phyloP scores from a whole-genome alignment of 805 yeast species.

The Saccharomyces mikatae region DNA sequence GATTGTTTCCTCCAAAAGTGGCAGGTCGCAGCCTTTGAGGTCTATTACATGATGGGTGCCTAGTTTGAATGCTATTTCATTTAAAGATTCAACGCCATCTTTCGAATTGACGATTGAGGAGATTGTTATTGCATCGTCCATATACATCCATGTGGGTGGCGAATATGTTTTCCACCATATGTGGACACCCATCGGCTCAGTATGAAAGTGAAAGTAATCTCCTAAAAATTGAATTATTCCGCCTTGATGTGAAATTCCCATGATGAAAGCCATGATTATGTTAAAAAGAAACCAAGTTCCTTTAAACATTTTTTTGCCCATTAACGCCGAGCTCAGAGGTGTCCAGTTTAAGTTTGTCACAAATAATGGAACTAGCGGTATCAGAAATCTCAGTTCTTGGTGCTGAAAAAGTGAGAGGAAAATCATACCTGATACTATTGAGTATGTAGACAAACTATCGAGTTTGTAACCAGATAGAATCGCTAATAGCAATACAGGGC shows the following conservation, averaged over 20 bases:
- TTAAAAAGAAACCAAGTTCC: constrained; percentile 61
- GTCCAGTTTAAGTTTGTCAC: constrained; percentile 44
- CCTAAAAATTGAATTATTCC: constrained; percentile 70
- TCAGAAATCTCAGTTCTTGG: constrained; percentile 84
- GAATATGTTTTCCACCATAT: constrained; percentile 93
- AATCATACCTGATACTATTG: constrained; percentile 54
- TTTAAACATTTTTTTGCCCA: constrained; percentile 4
- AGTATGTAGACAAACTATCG: constrained; percentile 41
- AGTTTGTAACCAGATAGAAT: constrained; percentile 34
- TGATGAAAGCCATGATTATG: constrained; percentile 44
- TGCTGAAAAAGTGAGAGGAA: constrained; percentile 72
- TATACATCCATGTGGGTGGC: constrained; percentile 83
- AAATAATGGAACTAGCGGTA: constrained; percentile 68
- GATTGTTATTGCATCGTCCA: constrained; percentile 17
- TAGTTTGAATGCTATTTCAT: constrained; percentile 9
- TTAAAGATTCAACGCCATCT: constrained; percentile 18
- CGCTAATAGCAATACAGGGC: constrained; percentile 47
- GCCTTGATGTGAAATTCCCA: constrained; percentile 85
- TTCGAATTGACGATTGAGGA: constrained; percentile 15
- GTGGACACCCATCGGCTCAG: constrained; percentile 32
- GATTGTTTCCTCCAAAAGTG: constrained; percentile 16
- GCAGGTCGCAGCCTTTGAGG: constrained; percentile 38
- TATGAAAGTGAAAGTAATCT: constrained; percentile 26
- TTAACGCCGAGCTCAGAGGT: constrained; percentile 24
- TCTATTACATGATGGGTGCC: constrained; percentile 32